Base-by-base conservation (phyloP, 2,329 filamentous ascomycete genomes). In the Ophiostoma sp. region DNA sequence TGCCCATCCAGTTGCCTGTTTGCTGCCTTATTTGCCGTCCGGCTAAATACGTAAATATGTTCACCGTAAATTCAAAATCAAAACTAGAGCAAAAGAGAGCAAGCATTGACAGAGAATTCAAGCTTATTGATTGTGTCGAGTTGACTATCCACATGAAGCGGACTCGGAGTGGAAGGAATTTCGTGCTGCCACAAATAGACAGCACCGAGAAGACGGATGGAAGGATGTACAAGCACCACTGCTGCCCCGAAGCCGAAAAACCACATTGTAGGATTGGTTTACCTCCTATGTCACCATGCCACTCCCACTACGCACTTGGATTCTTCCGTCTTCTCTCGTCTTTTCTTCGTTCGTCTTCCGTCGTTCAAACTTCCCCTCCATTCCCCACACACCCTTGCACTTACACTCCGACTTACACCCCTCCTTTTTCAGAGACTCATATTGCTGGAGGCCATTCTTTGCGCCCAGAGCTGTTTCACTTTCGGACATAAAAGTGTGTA, bases 351-450 rank as follows among this genome's bases (percentile, higher is more conserved):
- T 27, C 33, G 52, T 57, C 52, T 57, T 48, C 23, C 23, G 17
- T 57, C 52, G 7, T 48, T 48, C 11, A 27, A 33, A 48, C 23
- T 41, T 62, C 41, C 17, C 35, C 35, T 44, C 35, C 23, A 41
- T 67, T 64, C 69, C 62, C 69, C 69, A 67, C 69, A 36, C 69
- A 67, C 64, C 62, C 69, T 33, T 27, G 20, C 48, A 66, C 68
- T 67, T 52, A 52, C 44, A 48, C 41, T 41, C 31, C 39, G 60
- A 39, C 68, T 48, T 54, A 66, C 31, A 48, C 57, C 60, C 60
- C 60, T 64, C 60, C 33, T 64, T 64, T 35, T 6, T 36, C n/a
- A 31, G 41, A 48, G 41, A 23, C 17, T 41, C 10, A 4, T 41
- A 11, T 39, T 31, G 36, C 13, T 39, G 13, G 36, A 39, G 36